Percentiles rank a stretch among this genome's conserved stretches.
These are phyloP conservation scores for Microcera coccophila DNA, from an alignment of 2,329 filamentous ascomycete species.

Conservation along the genomic window DNA sequence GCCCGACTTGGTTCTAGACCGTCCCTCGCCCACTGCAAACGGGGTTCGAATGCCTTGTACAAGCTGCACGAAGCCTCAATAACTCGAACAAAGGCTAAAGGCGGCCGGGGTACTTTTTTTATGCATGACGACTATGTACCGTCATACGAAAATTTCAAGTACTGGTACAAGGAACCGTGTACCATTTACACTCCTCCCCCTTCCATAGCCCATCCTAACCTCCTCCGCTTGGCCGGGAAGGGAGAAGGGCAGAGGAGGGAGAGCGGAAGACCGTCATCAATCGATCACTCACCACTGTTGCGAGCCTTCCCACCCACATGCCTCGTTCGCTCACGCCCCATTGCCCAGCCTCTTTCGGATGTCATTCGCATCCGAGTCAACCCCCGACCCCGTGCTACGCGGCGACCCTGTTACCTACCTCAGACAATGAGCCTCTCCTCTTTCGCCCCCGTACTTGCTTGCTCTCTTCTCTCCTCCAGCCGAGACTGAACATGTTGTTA, in stretches of 20 bases:
- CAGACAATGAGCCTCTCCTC: too few species aligned
- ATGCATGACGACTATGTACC: constrained; percentile 35
- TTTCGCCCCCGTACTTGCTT: not conserved
- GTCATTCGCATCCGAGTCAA: constrained; percentile 6
- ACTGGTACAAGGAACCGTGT: constrained; percentile 29
- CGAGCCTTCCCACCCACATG: not conserved
- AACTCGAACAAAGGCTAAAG: constrained; percentile 14
- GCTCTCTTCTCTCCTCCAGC: not conserved
- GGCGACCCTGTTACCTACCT: too few species aligned
- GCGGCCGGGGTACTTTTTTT: constrained; percentile 31
- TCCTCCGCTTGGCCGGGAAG: not conserved
- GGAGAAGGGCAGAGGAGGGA: not conserved
- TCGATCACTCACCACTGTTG: not conserved
- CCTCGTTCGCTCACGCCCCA: not conserved
- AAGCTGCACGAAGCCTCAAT: constrained; percentile 12
- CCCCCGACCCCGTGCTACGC: too few species aligned
- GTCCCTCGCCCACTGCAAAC: constrained; percentile 4
- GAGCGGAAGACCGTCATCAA: not conserved
- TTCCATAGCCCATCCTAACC: constrained; percentile 2
- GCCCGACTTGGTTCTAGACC: constrained; percentile 24
- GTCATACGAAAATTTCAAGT: constrained; percentile 34
- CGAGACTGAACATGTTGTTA: not conserved
- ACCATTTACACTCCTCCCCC: constrained; percentile 19
- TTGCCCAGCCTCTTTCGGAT: constrained; percentile 10
- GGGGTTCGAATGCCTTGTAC: constrained; percentile 11